Base-by-base conservation (phyloP, 169 alveolate species). In the Perkinsus olseni region DNA sequence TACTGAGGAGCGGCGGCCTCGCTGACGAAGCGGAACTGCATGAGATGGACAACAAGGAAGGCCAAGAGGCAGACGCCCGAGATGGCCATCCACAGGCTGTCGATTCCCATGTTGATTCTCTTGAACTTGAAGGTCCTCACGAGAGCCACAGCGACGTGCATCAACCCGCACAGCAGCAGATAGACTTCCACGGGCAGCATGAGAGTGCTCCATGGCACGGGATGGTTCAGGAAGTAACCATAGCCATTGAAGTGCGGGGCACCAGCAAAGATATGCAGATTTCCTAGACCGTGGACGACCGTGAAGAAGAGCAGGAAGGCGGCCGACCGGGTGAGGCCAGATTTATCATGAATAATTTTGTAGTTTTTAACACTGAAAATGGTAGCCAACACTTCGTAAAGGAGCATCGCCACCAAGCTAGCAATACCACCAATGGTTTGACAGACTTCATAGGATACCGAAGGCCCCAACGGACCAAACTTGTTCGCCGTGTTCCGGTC, bases 191-290 rank as follows among this genome's bases (percentile, higher is more conserved):
- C 94, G 91, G 92, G 37, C 21, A 91, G 24, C 50, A 91, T 34
- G 4, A 91, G 37, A 11, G 38, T 40, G 48, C 51, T 91, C 92
- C 74, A 38, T n/a, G 38, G 38, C 10, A 38, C 48, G 0, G 37
- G 92, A 40, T 11, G 39, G 38, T 38, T 38, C 3, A 28, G 74
- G 74, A 91, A 91, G 17, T 91, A 91, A n/a, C 74, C 92, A 62
- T 94, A 94, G 91, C 94, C 95, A 48, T 94, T 94, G 93, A 94
- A 94, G 93, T 94, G 94, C 34, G 92, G 94, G 38, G 95, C 94
- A 48, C 95, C 95, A 34, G 93, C 94, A 92, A 94, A 94, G 13
- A 94, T 93, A 92, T 94, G 95, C 51, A 94, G 74, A 92, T 94
- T 94, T 38, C 95, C 95, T 17, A 94, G 92, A 20, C 94, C 95